Evolutionary conservation across 306 rosid genomes (phyloP), one percentile per base, ranked within the genome.

Genomic region (Potentilla sterilis): DNA sequence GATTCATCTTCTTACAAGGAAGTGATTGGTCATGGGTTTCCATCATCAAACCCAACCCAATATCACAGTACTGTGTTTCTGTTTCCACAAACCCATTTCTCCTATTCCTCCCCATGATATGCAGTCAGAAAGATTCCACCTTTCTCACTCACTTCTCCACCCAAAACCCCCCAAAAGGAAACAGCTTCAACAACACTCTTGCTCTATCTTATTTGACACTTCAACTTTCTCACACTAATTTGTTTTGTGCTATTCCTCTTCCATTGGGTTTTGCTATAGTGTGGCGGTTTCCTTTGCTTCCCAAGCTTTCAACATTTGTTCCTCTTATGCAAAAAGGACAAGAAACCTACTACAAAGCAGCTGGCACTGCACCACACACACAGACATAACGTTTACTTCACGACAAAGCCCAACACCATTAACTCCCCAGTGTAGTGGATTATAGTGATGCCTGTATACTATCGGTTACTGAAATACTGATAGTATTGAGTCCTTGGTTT

Each of bases 1-100:
- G 69, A 37, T 64, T 38, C 80, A 15, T 78, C 66, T 62, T 54
- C 65, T 64, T 68, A 63, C 58, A 57, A 62, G 46, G 46, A 37
- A 69, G 69, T 74, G 82, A 44, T 46, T 67, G 75, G 37, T 54
- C 68, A 43, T 73, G 73, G 54, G 69, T 35, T 43, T 79, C 78
- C 83, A 65, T 71, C 83, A 78, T 79, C 78, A 79, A 79, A 64
- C 80, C 83, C 78, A 83, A 47, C 66, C 82, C 85, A 81, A 73
- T 40, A 73, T 59, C 81, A 67, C 75, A 77, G 38, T 72, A 52
- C 74, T 75, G 74, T 75, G 34, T 69, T 61, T 52, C 77, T 62
- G 82, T 59, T 82, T 75, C 85, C 69, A 43, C 74, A 63, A 51
- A 75, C 28, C 80, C 70, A 78, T 69, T 78, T 79, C 80, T 83